A percentile compares a stretch with the other conserved stretches of the same genome.
phyloP scores from a whole-genome alignment of 768 basidiomycete species.

The Cystofilobasidium macerans region DNA sequence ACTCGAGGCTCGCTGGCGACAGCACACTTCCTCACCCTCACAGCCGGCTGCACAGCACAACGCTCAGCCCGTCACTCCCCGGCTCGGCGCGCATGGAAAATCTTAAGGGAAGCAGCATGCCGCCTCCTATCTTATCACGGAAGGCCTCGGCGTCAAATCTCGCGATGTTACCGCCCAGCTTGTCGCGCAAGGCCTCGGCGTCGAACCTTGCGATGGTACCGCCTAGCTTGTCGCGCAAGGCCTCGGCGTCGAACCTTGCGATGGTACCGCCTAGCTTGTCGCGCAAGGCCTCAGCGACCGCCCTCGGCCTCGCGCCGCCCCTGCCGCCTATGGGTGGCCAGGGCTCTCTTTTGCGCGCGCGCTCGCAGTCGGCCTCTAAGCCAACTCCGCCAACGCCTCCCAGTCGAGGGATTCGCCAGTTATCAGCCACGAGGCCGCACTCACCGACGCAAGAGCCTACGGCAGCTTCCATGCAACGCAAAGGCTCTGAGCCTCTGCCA shows the following conservation, averaged over 20 bases:
- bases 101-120: background rate
- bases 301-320: background rate
- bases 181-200: too few species aligned
- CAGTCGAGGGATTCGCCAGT: background rate
- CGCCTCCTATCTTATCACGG: too few species aligned
- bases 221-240: background rate
- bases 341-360: background rate
- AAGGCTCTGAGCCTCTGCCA: constrained; percentile 5
- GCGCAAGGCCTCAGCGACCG: background rate
- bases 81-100: background rate
- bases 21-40: too few species aligned
- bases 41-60: background rate
- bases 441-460: background rate
- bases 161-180: too few species aligned
- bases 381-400: background rate
- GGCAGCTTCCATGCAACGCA: background rate
- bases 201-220: too few species aligned
- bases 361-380: background rate
- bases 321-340: background rate
- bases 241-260: background rate
- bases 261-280: background rate
- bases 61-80: background rate
- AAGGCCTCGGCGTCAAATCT: too few species aligned
- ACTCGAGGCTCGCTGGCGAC: too few species aligned
- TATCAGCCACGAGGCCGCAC: background rate